Percentiles rank a stretch among this genome's conserved stretches.
Conservation (phyloP, 257 asterid species). For the Mentha longifolia region DNA sequence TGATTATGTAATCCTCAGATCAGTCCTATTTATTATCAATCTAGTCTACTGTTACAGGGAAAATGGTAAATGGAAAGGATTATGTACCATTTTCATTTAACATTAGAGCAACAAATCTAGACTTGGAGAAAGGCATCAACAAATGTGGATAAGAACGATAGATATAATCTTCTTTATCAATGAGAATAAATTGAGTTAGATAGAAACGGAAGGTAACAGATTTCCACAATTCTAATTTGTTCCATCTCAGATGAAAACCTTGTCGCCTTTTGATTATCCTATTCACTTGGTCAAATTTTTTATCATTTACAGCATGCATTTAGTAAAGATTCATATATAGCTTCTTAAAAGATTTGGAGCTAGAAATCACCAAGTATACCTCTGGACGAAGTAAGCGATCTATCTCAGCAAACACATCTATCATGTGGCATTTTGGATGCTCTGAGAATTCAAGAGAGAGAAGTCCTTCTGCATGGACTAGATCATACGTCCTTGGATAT, state of each 20-base stretch:
- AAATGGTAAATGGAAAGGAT: too few relatives aligned
- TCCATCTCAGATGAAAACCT: neutral
- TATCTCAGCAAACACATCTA: slow-evolving; percentile 77
- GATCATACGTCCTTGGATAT: slow-evolving; percentile 95
- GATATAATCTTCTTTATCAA: neutral
- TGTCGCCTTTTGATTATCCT: neutral
- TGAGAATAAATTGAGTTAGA: too few relatives aligned
- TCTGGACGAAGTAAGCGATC: slow-evolving; percentile 99
- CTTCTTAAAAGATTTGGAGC: neutral
- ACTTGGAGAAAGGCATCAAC: neutral
- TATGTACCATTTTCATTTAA: too few relatives aligned
- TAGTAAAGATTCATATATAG: slow-evolving; percentile 25
- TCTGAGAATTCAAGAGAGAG: slow-evolving; percentile 81
- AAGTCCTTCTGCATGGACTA: slow-evolving; percentile 91
- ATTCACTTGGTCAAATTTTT: neutral
- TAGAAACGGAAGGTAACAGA: neutral
- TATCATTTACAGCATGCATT: slow-evolving; percentile 8
- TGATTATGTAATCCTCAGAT: neutral
- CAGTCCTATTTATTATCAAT: neutral
- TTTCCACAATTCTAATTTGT: neutral
- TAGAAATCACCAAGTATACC: slow-evolving; percentile 49
- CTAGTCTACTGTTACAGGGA: neutral
- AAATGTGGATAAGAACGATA: neutral
- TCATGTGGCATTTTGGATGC: slow-evolving; percentile 77
- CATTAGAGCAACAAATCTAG: too few relatives aligned